Percentiles rank a stretch among this genome's conserved stretches.
phyloP scores from a whole-genome alignment of 148 eudicot genomes.

The Rhododendron williamsianum region DNA sequence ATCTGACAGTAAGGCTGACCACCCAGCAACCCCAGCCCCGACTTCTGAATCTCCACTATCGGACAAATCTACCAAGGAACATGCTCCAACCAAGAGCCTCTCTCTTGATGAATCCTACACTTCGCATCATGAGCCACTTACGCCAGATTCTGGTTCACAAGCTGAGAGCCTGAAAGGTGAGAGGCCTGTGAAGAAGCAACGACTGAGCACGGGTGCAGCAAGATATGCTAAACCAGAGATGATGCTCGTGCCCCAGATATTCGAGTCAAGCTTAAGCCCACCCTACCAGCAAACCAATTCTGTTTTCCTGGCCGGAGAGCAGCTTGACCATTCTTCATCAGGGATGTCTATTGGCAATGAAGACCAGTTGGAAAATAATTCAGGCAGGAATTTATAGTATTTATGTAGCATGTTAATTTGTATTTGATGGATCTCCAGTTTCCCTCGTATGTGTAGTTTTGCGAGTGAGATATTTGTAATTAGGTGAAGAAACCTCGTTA shows the following conservation, averaged over 20 bases:
- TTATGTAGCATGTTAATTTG: not conserved
- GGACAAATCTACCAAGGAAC: conserved; percentile 25
- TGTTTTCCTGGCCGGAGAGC: conserved; percentile 24
- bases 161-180: conserved; percentile 26
- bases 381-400: conserved; percentile 15
- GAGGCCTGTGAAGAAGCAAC: conserved; percentile 38
- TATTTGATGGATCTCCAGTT: not conserved
- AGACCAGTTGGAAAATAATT: conserved; percentile 17
- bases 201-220: conserved; percentile 17
- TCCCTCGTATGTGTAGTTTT: not conserved
- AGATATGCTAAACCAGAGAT: conserved; percentile 22
- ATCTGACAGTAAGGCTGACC: conserved; percentile 36
- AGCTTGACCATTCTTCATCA: conserved; percentile 32
- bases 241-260: conserved; percentile 32
- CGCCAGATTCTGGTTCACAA: conserved; percentile 43
- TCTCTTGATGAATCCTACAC: conserved; percentile 38
- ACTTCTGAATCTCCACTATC: conserved; percentile 32
- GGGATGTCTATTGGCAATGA: conserved; percentile 24
- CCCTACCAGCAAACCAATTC: conserved; percentile 33
- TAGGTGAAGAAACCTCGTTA: not conserved
- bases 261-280: conserved; percentile 43
- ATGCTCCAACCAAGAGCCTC: conserved; percentile 26
- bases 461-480: not conserved
- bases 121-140: conserved; percentile 39
- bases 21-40: conserved; percentile 54